Evolutionary conservation across 805 yeast species (phyloP).

Genomic region (Candida maltosa): DNA sequence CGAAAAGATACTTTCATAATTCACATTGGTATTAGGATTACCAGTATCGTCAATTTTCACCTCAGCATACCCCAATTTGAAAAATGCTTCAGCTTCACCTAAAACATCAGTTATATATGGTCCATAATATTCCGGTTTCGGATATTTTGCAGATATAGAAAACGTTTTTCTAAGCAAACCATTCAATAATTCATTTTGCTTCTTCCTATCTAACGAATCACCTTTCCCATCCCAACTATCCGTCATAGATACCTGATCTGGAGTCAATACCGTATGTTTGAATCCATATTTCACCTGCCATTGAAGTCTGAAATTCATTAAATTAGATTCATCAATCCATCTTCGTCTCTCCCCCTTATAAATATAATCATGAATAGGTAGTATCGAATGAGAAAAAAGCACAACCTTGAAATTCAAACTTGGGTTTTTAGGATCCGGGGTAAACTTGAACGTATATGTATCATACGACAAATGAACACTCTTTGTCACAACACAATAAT

Average conservation of each 20-base stretch:
- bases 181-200: slow-evolving; percentile 5
- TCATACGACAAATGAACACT: slow-evolving; percentile 4
- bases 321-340: slow-evolving; percentile 8
- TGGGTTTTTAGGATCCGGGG: slow-evolving; percentile 7
- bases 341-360: slow-evolving; percentile 6
- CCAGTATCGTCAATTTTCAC: slow-evolving; percentile 3
- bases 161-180: slow-evolving; percentile 2
- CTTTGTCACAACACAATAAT: slow-evolving; percentile 5
- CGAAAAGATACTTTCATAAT: slow-evolving; percentile 7
- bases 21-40: background rate
- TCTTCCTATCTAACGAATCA: slow-evolving; percentile 4
- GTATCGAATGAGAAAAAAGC: slow-evolving; percentile 8
- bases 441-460: slow-evolving; percentile 5
- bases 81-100: slow-evolving; percentile 5
- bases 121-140: slow-evolving; percentile 9
- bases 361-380: slow-evolving; percentile 9
- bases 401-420: slow-evolving; percentile 5
- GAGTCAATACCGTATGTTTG: slow-evolving; percentile 2
- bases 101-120: background rate
- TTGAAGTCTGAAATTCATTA: slow-evolving; percentile 1
- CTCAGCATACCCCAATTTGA: slow-evolving; percentile 6
- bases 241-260: slow-evolving; percentile 4
- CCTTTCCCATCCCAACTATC: slow-evolving; percentile 9
- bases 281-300: slow-evolving; percentile 5
- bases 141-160: slow-evolving; percentile 3